Evolutionary conservation across 345 rosid species (phyloP), one percentile per base, ranked within the genome.

Genomic region (Salix arbutifolia): DNA sequence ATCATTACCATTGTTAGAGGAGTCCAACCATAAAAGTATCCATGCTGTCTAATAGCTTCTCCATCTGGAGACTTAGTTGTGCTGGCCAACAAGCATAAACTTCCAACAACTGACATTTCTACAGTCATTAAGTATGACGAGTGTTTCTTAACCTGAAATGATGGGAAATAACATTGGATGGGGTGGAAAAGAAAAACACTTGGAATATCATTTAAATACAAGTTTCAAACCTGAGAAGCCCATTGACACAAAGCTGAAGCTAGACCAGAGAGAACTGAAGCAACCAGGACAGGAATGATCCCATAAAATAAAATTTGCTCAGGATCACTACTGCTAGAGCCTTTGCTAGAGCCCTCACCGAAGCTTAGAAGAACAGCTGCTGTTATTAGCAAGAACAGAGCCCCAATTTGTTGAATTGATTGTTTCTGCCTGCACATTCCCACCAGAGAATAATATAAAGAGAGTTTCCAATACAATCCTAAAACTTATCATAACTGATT

Each of bases 1-100:
- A 81, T 68, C 60, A 83, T 90, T 86, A 92, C 97, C 92, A 83
- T 25, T 62, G 98, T 90, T 62, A 96, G 76, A 61, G 92, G 92
- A 85, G 95, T 96, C 98, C 99, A 96, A 46, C 97, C 99, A 79
- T 92, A 88, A 78, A 96, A 94, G 83, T 92, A 93, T 21, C 99
- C 99, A 11, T 78, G 80, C 78, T 70, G 82, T 80, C 87, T 89
- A 65, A 94, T 96, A 35, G 97, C 94, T 85, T 91, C 93, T 65
- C 99, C 99, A 82, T 96, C 99, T 13, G 99, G 99, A 85, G 99
- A 96, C 82, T 90, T 93, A 37, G 85, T 78, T 74, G 86, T 90
- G 53, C 99, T 96, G 77, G 74, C 88, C 84, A 92, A 79, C 85
- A 96, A 83, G 85, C 99, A 96, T 33, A 96, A 78, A 88, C 95